Evolutionary conservation across 208 protist species (phyloP), one percentile per base, ranked within the genome.

Genomic region (Angomonas deanei): DNA sequence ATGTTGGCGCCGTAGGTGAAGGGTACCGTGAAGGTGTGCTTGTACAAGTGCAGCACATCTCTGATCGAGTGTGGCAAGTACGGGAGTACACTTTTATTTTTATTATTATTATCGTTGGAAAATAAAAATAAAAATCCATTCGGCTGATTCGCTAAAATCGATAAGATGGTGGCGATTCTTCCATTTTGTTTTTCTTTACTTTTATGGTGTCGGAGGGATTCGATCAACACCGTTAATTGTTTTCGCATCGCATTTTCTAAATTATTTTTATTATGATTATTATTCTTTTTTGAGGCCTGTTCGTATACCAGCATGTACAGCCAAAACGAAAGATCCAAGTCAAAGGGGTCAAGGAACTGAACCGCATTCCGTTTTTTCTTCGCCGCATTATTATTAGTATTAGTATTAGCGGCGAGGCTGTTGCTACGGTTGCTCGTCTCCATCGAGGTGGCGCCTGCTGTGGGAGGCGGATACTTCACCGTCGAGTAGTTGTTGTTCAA

Each of bases 401-500:
- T 39, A 13, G 34, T 5, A 39, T 13, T 39, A 5, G 34, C 34
- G 34, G 34, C 8, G 34, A 13, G 13, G 34, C n/a, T n/a, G n/a
- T n/a, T n/a, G n/a, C n/a, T n/a, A n/a, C n/a, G n/a, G n/a, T n/a
- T n/a, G n/a, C n/a, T n/a, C n/a, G n/a, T n/a, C n/a, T n/a, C n/a
- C n/a, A n/a, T n/a, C n/a, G n/a, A n/a, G n/a, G n/a, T n/a, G n/a
- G n/a, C n/a, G n/a, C n/a, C n/a, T n/a, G n/a, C n/a, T n/a, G n/a
- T n/a, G n/a, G n/a, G n/a, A n/a, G n/a, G n/a, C n/a, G n/a, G n/a
- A n/a, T n/a, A n/a, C 42, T 19, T 13, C 19, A 66, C 49, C 3
- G 50, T 66, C 3, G 61, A 59, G 32, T 59, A 66, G 33, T 52
- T 34, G 21, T 66, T 66, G 33, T 38, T 66, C 28, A 66, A 48